Evolutionary conservation across 352 stramenopile genomes (phyloP), one percentile per base, ranked within the genome.

Genomic region (Thalassiosira livingstoniorum): DNA sequence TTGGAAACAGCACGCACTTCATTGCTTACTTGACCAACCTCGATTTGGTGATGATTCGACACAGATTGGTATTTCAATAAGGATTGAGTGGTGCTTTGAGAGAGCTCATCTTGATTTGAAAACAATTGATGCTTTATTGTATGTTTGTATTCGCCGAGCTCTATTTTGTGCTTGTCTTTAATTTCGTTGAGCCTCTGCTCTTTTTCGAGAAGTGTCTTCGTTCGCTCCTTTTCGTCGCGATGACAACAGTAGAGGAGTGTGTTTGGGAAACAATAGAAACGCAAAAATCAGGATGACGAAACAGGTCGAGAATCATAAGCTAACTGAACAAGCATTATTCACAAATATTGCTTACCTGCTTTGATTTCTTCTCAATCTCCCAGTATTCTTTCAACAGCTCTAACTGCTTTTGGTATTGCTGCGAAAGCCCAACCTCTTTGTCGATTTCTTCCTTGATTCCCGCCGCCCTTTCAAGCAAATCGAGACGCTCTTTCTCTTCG

Each of bases 361-460:
- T 64, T 13, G 37, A 37, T 42, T 83, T 82, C 68, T 87, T 82
- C 43, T 83, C 73, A 37, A 87, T 76, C 34, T 87, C 80, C 80
- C 80, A 83, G 70, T 73, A 80, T 54, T 64, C 23, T 37, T 79
- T 78, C 11, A 87, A 39, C 11, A 34, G 42, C 54, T 79, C 73
- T 27, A 47, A 72, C 34, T 83, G 60, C 35, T n/a, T 13, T 32
- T 55, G 21, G 31, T 77, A 83, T 72, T 83, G 66, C 45, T 64
- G 11, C 32, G 78, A 60, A 31, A 87, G 54, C 0, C 0, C 34
- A 45, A 57, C 27, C 34, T 87, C 80, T 23, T 55, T 31, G 34
- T 62, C 53, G 18, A 23, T 61, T 47, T 83, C 67, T 21, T 23
- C 67, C 34, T 45, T 53, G 35, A 79, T 53, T 11, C 45, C 45